Evolutionary conservation across 1,284 basidiomycete genomes (phyloP).

Genomic region (Rhodotorula glutinis): DNA sequence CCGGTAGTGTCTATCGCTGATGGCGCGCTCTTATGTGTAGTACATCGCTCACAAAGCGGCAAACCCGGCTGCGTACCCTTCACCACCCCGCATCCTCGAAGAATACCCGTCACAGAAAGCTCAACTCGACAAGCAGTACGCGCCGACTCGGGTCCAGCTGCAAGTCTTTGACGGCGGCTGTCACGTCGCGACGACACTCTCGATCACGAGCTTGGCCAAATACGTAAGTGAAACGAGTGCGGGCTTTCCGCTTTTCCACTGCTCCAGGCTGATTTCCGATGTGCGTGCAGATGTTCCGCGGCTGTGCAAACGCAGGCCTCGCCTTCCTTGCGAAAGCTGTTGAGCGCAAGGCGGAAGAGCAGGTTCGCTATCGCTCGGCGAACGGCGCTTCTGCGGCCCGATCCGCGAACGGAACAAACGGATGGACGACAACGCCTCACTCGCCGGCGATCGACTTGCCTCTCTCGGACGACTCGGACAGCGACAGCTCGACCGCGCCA

Average conservation of each 20-base stretch:
- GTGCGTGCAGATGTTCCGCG: slow-evolving; percentile 34
- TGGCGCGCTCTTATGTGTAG: too few species aligned
- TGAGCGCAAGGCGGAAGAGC: background rate
- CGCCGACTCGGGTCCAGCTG: slow-evolving; percentile 75
- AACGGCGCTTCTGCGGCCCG: background rate
- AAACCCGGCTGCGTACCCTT: slow-evolving; percentile 68
- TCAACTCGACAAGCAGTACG: slow-evolving; percentile 48
- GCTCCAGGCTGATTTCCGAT: too few species aligned
- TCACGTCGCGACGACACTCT: slow-evolving; percentile 52
- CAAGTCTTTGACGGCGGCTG: slow-evolving; percentile 61
- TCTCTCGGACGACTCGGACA: slow-evolving; percentile 1
- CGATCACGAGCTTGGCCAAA: slow-evolving; percentile 49
- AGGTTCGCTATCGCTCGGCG: background rate
- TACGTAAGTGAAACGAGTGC: slow-evolving; percentile 45
- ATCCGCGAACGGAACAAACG: background rate
- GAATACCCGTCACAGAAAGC: slow-evolving; percentile 41
- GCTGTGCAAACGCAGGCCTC: slow-evolving; percentile 40
- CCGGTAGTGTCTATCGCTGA: background rate
- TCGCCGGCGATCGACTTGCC: background rate
- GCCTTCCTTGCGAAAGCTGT: slow-evolving; percentile 33
- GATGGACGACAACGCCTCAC: background rate
- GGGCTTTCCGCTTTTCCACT: too few species aligned
- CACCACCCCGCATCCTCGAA: slow-evolving; percentile 45
- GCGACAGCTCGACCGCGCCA: background rate
- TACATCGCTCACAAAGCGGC: slow-evolving; percentile 78